phyloP scores from a whole-genome alignment of 192 early-diverging fungal genomes.

The Coemansia pectinata region DNA sequence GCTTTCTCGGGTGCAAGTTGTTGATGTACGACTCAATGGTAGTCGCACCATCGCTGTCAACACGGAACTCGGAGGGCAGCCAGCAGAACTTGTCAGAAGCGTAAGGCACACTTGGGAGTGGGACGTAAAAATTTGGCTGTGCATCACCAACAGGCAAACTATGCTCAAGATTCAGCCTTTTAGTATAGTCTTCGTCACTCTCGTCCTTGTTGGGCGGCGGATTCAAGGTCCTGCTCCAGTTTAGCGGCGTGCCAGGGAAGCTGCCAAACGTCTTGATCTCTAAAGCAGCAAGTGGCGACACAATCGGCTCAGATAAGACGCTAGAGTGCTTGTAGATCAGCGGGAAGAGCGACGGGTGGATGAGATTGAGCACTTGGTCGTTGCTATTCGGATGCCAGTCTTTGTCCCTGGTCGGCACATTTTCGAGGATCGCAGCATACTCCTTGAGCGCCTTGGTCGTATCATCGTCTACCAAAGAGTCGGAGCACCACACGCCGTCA shows the following conservation, averaged over 20 bases:
- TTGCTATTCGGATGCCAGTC: conserved; percentile 54
- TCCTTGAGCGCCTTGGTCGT: conserved; percentile 22
- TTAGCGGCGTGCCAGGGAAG: conserved; percentile 7
- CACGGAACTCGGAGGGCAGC: conserved; percentile 67
- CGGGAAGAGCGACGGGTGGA: conserved; percentile 55
- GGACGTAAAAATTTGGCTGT: not conserved
- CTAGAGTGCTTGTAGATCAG: not conserved
- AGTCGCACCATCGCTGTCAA: conserved; percentile 53
- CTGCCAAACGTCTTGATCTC: conserved; percentile 28
- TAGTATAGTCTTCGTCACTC: not conserved
- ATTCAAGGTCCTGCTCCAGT: conserved; percentile 14
- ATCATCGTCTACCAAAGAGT: conserved; percentile 23
- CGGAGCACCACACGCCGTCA: conserved; percentile 39
- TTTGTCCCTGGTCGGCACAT: conserved; percentile 24
- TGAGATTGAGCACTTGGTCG: conserved; percentile 55
- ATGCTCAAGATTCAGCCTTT: not conserved
- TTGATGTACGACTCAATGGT: conserved; percentile 9
- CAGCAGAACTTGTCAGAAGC: conserved; percentile 43
- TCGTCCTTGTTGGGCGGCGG: not conserved
- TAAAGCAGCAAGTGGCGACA: conserved; percentile 23
- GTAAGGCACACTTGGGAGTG: not conserved
- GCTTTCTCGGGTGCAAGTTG: conserved; percentile 61
- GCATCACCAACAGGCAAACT: not conserved
- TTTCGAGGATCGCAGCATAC: conserved; percentile 36
- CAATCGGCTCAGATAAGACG: conserved; percentile 21